These are phyloP conservation scores for Debaryomycetaceae sp. DNA, from an alignment of 1,139 yeast genomes.

Conservation along the genomic window DNA sequence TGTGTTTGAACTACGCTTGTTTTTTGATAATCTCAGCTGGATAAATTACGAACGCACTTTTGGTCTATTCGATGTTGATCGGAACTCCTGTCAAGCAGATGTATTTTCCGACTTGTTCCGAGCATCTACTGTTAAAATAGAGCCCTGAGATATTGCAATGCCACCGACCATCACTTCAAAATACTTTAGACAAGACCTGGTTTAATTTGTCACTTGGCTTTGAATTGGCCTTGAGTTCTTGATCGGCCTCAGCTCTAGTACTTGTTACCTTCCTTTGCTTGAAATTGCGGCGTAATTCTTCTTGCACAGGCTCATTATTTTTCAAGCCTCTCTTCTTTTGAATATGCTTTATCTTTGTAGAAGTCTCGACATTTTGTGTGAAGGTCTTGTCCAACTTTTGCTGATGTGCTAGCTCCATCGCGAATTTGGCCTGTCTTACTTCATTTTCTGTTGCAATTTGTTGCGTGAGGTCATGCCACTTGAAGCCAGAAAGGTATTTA, in stretches of 20 bases:
- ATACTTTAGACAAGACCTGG: conserved; percentile 31
- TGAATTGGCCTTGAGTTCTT: conserved; percentile 32
- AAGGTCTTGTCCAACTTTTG: conserved; percentile 77
- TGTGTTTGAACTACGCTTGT: conserved; percentile 48
- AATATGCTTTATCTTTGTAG: conserved; percentile 69
- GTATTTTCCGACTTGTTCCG: conserved; percentile 33
- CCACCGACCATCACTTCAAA: conserved; percentile 4
- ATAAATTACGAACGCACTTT: conserved; percentile 66
- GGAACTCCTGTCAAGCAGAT: conserved; percentile 40
- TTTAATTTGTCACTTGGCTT: conserved; percentile 33
- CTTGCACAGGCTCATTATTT: conserved; percentile 3
- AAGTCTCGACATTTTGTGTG: conserved; percentile 72
- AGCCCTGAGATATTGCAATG: neutral
- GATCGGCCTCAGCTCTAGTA: conserved; percentile 52
- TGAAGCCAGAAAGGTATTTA: conserved; percentile 81
- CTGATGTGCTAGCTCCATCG: conserved; percentile 84
- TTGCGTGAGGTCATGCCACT: conserved; percentile 91
- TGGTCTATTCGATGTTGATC: conserved; percentile 41
- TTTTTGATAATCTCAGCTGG: conserved; percentile 63
- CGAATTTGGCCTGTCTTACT: conserved; percentile 74
- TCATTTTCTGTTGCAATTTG: conserved; percentile 90
- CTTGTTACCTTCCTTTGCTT: conserved; percentile 57
- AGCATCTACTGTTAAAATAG: too few species aligned
- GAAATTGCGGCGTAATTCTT: conserved; percentile 38
- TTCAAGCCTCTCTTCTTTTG: conserved; percentile 38